These are phyloP conservation scores for Leccinum olivaceoglutinosum DNA, from an alignment of 1,284 basidiomycete species.

Conservation along the genomic window DNA sequence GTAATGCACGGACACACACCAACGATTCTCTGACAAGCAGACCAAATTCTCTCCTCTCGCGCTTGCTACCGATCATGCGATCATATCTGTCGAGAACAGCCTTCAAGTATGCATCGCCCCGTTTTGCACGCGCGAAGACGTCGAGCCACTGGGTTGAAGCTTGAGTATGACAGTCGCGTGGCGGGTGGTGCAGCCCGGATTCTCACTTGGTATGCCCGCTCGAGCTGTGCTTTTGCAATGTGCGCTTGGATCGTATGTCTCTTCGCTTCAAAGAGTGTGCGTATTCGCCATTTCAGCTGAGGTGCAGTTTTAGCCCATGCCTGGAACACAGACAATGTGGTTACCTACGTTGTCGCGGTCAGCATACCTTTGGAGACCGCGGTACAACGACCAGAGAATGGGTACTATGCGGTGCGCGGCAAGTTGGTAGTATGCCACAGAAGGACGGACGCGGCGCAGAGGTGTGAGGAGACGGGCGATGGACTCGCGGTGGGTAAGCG, in stretches of 20 bases:
- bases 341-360: slow-evolving; percentile 47
- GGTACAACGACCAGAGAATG: slow-evolving; percentile 70
- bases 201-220: slow-evolving; percentile 48
- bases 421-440: slow-evolving; percentile 66
- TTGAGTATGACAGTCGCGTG: slow-evolving; percentile 1
- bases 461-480: slow-evolving; percentile 50
- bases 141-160: slow-evolving; percentile 51
- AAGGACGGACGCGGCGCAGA: slow-evolving; percentile 52
- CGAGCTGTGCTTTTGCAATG: slow-evolving; percentile 40
- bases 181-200: not conserved
- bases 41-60: slow-evolving; percentile 45
- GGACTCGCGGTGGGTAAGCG: slow-evolving; percentile 46
- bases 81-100: slow-evolving; percentile 52
- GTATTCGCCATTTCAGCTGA: slow-evolving; percentile 56
- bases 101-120: slow-evolving; percentile 44
- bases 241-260: slow-evolving; percentile 40
- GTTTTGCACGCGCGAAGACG: slow-evolving; percentile 46
- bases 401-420: slow-evolving; percentile 64
- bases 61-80: slow-evolving; percentile 44
- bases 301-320: not conserved
- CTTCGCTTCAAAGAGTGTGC: slow-evolving; percentile 48
- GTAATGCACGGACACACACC: slow-evolving; percentile 30
- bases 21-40: slow-evolving; percentile 43
- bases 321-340: not conserved
- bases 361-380: slow-evolving; percentile 56